Base-by-base conservation (phyloP, 106 monocot genomes). In the Triglochin maritima region DNA sequence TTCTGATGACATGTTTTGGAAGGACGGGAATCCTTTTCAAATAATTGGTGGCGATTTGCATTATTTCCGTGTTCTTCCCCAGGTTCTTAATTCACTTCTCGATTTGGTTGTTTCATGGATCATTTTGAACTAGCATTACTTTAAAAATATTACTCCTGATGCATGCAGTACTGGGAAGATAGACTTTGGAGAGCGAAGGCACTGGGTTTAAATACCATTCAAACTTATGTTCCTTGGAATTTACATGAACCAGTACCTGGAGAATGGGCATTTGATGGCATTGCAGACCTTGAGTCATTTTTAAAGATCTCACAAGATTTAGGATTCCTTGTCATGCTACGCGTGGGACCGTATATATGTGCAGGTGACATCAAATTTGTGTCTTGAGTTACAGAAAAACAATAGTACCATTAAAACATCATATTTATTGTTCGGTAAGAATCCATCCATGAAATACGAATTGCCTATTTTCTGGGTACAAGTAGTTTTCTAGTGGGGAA, bases 151-250 rank as follows among this genome's bases (percentile, higher is more conserved):
- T 57, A 57, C 49, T 60, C 50, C 42, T 59, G 44, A 68, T 73
- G 66, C 47, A 6, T 76, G 67, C 75, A 96, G 96, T 92, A 88
- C 72, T 92, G 96, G 96, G 68, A 83, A 68, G 96, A 98, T 65
- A 80, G 96, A 66, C 80, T 98, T 44, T 69, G 84, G 66, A 84
- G 86, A 79, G 96, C 91, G 54, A 91, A 98, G 67, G 91, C 91
- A 56, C 64, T 98, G 64, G 96, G 96, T 14, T 79, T 98, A 78
- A 98, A 92, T 74, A 81, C 96, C 10, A 92, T 98, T 50, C 96
- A 98, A 69, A 98, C 91, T 7, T 98, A 98, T 78, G 88, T 98
- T 47, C 88, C 96, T 43, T 98, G 96, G 96, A 98, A 98, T 71
- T 74, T 91, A 69, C 96, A 98, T 69, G 96, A 98, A 65, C 96